These are phyloP conservation scores for Aotearoamyces nothofagi DNA, from an alignment of 2,329 filamentous ascomycete genomes.

Conservation along the genomic window DNA sequence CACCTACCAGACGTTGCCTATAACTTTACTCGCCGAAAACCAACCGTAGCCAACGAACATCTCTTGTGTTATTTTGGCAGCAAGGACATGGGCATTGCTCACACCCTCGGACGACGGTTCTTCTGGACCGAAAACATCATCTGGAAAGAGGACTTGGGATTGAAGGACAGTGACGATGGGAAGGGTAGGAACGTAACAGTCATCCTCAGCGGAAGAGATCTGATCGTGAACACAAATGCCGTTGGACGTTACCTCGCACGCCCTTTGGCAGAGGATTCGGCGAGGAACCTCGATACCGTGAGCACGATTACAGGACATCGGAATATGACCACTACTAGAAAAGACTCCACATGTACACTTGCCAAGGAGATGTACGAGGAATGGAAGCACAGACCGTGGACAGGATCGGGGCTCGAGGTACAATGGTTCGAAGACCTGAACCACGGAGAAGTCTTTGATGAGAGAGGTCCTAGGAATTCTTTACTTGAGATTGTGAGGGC, in stretches of 20 bases:
- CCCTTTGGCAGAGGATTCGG: background rate
- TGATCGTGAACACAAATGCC: conserved; percentile 36
- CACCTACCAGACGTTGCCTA: conserved; percentile 48
- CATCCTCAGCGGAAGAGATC: conserved; percentile 32
- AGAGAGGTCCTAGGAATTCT: conserved; percentile 15
- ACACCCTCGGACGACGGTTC: conserved; percentile 40
- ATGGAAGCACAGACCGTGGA: conserved; percentile 19
- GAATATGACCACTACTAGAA: background rate
- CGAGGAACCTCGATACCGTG: background rate
- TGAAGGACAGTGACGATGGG: conserved; percentile 1
- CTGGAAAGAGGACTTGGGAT: conserved; percentile 39
- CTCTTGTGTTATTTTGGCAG: conserved; percentile 44
- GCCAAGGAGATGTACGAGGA: conserved; percentile 11
- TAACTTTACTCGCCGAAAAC: conserved; percentile 36
- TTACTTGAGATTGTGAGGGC: conserved; percentile 18
- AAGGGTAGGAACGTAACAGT: conserved; percentile 29
- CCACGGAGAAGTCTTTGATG: conserved; percentile 38
- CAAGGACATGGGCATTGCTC: conserved; percentile 40
- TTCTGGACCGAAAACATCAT: conserved; percentile 46
- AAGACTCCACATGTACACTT: background rate
- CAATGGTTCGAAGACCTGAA: conserved; percentile 39
- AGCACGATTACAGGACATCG: too few relatives aligned
- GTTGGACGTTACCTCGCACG: conserved; percentile 35
- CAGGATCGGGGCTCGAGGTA: conserved; percentile 24
- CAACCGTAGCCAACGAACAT: conserved; percentile 36